A percentile compares a stretch with the other conserved stretches of the same genome.
These are phyloP conservation scores for Cryptococcus sp. DNA, from an alignment of 1,284 basidiomycete species.

Conservation along the genomic window DNA sequence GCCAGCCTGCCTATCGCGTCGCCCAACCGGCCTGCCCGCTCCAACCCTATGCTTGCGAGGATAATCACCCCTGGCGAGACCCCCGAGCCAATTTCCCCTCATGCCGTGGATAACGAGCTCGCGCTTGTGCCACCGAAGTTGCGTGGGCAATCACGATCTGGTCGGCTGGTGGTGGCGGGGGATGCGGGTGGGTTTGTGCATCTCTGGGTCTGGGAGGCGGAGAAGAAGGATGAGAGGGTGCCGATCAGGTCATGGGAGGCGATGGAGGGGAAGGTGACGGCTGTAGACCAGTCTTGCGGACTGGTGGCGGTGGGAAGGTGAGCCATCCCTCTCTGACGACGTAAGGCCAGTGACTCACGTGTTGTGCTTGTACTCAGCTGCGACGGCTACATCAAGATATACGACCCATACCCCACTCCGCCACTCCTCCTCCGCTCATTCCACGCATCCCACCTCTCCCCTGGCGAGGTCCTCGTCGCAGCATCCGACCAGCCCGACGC, in stretches of 20 bases:
- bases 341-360: background rate
- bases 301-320: conserved; percentile 42
- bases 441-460: conserved; percentile 31
- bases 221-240: background rate
- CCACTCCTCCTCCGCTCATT: conserved; percentile 38
- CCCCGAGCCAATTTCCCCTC: background rate
- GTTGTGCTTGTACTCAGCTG: conserved; percentile 17
- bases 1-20: conserved; percentile 20
- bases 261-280: conserved; percentile 38
- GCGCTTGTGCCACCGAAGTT: background rate
- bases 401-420: conserved; percentile 36
- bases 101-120: background rate
- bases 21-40: background rate
- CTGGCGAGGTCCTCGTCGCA: conserved; percentile 33
- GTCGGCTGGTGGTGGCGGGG: conserved; percentile 37
- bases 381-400: conserved; percentile 42
- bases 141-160: conserved; percentile 14
- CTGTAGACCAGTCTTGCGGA: conserved; percentile 36
- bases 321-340: background rate
- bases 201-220: conserved; percentile 41
- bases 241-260: conserved; percentile 39
- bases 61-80: conserved; percentile 5
- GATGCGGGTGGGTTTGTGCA: conserved; percentile 34
- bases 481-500: conserved; percentile 30
- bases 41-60: background rate